These are phyloP conservation scores for Chenopodium suecicum DNA, from an alignment of 148 eudicot species.

Conservation along the genomic window DNA sequence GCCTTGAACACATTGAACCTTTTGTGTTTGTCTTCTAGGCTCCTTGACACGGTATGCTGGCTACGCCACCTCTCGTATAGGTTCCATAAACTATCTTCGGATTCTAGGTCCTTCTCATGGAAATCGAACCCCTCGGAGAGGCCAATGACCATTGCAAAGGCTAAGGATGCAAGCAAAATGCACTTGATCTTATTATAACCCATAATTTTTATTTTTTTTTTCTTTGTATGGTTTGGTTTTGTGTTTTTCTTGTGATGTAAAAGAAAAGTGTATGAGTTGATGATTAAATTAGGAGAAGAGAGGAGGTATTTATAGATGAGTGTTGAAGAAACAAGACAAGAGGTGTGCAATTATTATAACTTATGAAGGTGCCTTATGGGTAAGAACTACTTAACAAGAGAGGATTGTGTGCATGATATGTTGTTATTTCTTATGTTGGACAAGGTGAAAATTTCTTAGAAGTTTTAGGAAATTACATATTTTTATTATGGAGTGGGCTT, in stretches of 20 bases:
- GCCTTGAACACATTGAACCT: slow-evolving; percentile 86
- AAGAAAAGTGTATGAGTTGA: slow-evolving; percentile 14
- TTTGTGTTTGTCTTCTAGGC: slow-evolving; percentile 66
- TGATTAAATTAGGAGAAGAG: slow-evolving; percentile 21
- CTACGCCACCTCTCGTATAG: slow-evolving; percentile 94
- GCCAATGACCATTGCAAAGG: slow-evolving; percentile 45
- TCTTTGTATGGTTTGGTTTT: background rate
- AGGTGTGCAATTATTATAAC: background rate
- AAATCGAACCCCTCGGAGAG: slow-evolving; percentile 55
- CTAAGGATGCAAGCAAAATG: slow-evolving; percentile 41
- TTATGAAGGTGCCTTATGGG: slow-evolving; percentile 50
- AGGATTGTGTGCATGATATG: slow-evolving; percentile 4
- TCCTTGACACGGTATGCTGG: slow-evolving; percentile 78
- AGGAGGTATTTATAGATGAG: slow-evolving; percentile 33
- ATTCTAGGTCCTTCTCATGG: slow-evolving; percentile 69
- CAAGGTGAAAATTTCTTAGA: background rate
- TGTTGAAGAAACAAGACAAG: slow-evolving; percentile 20
- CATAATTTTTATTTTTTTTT: slow-evolving; percentile 28
- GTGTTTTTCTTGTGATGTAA: background rate
- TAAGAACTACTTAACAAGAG: slow-evolving; percentile 26
- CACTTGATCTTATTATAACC: slow-evolving; percentile 37
- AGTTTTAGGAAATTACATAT: background rate
- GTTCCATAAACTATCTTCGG: slow-evolving; percentile 77
- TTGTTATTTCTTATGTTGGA: background rate
- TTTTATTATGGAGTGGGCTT: background rate